Base-by-base conservation (phyloP, 2,329 filamentous ascomycete genomes). In the Aspergillus alliaceus region DNA sequence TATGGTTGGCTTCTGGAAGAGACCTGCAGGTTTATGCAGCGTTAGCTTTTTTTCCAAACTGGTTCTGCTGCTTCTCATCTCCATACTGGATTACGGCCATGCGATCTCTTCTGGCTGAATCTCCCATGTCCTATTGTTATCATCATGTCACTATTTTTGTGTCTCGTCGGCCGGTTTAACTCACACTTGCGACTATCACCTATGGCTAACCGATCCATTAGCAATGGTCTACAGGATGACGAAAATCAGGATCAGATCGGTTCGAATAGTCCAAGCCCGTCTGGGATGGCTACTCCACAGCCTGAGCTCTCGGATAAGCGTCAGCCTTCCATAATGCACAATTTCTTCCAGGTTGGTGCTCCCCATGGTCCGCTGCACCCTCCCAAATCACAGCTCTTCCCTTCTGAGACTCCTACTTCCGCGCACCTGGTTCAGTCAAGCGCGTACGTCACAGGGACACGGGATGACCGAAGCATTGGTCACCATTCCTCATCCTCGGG, bases 331-430 rank as follows among this genome's bases (percentile, higher is more conserved):
- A 96, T 98, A 81, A 89, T 95, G 84, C 86, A 87, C 77, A 96
- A 89, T 83, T 97, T 95, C 84, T 96, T 98, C 85, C 95, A 99
- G 93, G 95, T 99, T 96, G 88, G 95, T 97, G 85, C 85, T 83
- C 86, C 85, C 82, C 86, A 85, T 84, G 86, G 85, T 87, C 84
- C 84, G 83, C 74, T 77, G 77, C 80, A 62, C 72, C 64, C 74
- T 64, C 69, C 72, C 59, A 73, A 71, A 65, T 66, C 72, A 66
- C 72, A 72, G 67, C 70, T 73, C 62, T 74, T 70, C 67, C 67
- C 69, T 68, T 70, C 67, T 61, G 66, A 67, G 58, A 65, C 64
- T 57, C 63, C 66, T 62, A 48, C 61, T 55, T 61, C 66, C 50
- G 60, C 62, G 52, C 59, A 66, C 57, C 65, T 59, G 52, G 55